Conservation (phyloP, 768 basidiomycete genomes). For the Daedalea quercina region DNA sequence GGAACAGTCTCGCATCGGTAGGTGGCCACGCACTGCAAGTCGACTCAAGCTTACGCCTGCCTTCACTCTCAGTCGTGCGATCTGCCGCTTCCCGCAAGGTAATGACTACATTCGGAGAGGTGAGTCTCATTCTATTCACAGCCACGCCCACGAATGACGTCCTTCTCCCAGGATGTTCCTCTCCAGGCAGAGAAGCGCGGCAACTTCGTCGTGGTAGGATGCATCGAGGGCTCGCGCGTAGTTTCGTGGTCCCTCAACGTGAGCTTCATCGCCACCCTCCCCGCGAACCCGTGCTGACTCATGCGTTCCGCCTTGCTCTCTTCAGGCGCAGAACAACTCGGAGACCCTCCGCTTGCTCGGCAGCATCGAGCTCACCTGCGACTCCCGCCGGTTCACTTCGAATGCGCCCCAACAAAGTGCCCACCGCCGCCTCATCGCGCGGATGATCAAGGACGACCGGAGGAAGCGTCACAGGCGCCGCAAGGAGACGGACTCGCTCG, state of each 20-base stretch:
- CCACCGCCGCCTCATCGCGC: conserved; percentile 64
- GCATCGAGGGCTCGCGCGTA: conserved; percentile 66
- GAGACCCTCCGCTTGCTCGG: conserved; percentile 79
- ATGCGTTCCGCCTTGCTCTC: background rate
- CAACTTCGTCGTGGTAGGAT: conserved; percentile 80
- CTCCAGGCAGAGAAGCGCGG: conserved; percentile 83
- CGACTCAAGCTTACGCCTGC: conserved; percentile 8
- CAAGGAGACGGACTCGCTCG: conserved; percentile 78
- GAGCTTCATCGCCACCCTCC: conserved; percentile 17
- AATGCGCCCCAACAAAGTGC: conserved; percentile 63
- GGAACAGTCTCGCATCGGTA: conserved; percentile 80
- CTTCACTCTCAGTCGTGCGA: conserved; percentile 47
- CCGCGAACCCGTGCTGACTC: background rate
- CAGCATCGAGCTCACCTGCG: conserved; percentile 80
- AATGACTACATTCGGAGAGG: conserved; percentile 66
- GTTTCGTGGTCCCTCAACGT: conserved; percentile 86
- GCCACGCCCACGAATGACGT: background rate
- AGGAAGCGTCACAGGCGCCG: conserved; percentile 74
- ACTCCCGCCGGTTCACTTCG: conserved; percentile 63
- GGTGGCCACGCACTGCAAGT: conserved; percentile 21
- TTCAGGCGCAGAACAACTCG: conserved; percentile 72
- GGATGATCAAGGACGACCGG: conserved; percentile 81
- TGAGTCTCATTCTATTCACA: conserved; percentile 23
- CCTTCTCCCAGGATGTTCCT: conserved; percentile 31
- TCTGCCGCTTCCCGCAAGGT: conserved; percentile 60